Evolutionary conservation across 2,329 filamentous ascomycete genomes (phyloP).

Genomic region (Ophiostoma populinum): DNA sequence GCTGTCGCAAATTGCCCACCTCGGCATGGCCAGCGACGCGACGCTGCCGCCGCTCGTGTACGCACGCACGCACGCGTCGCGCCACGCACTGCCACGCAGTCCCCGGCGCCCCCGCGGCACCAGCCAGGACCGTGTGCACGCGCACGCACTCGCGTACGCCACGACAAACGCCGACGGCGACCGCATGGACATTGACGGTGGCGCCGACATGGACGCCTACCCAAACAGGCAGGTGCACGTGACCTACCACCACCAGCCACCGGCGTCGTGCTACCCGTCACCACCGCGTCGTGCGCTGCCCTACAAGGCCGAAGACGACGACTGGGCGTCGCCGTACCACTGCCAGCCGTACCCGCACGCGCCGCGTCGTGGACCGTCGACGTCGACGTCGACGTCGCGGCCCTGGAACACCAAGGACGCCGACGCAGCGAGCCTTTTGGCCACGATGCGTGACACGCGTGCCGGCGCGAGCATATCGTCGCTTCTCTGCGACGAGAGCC

Average conservation of each 20-base stretch:
- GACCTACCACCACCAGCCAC: background rate
- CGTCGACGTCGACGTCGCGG: background rate
- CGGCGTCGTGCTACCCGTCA: conserved; percentile 5
- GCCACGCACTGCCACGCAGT: too few relatives aligned
- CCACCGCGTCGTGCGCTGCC: conserved; percentile 4
- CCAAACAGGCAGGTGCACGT: background rate
- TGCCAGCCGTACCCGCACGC: too few relatives aligned
- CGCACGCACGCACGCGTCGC: too few relatives aligned
- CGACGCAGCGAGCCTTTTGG: conserved; percentile 7
- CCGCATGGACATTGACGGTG: too few relatives aligned
- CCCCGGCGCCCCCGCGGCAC: too few relatives aligned
- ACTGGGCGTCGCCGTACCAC: too few relatives aligned
- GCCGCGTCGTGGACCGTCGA: too few relatives aligned
- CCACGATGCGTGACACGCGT: conserved; percentile 4
- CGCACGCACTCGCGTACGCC: too few relatives aligned
- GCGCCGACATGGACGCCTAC: background rate
- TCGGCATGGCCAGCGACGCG: too few relatives aligned
- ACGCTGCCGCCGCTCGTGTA: too few relatives aligned
- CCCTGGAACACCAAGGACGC: conserved; percentile 2
- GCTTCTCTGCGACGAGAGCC: conserved; percentile 5
- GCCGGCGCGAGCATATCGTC: conserved; percentile 3
- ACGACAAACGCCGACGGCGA: too few relatives aligned
- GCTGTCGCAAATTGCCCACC: background rate
- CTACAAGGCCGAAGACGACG: background rate
- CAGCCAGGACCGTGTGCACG: too few relatives aligned